These are phyloP conservation scores for Theobroma grandiflorum DNA, from an alignment of 441 rosid genomes.

Conservation along the genomic window DNA sequence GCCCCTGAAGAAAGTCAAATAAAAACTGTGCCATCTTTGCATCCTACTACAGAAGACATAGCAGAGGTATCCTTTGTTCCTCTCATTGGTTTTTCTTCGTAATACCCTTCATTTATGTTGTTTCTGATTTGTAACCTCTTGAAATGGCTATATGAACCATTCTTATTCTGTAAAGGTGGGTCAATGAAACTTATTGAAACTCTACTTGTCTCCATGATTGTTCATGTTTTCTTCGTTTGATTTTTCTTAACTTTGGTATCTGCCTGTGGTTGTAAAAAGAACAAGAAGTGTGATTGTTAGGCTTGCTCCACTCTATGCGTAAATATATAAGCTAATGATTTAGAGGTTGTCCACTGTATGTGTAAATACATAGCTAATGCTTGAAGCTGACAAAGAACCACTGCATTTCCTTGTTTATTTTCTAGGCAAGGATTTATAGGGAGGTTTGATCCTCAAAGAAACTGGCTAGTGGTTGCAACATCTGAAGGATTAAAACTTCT, in stretches of 20 bases:
- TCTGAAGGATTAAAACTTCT: conserved; percentile 7
- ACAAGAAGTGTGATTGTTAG: not conserved
- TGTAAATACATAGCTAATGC: conserved; percentile 23
- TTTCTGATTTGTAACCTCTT: conserved; percentile 11
- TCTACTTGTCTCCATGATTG: not conserved
- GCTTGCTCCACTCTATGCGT: conserved; percentile 6
- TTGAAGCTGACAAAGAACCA: conserved; percentile 10
- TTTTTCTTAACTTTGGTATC: not conserved
- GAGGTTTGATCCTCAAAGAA: not conserved
- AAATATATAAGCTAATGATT: not conserved
- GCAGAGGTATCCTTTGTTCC: conserved; percentile 2
- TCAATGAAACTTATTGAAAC: conserved; percentile 14
- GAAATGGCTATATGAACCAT: conserved; percentile 15
- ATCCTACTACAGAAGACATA: conserved; percentile 30
- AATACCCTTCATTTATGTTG: conserved; percentile 8
- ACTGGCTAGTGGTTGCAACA: not conserved
- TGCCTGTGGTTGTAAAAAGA: not conserved
- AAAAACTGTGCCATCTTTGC: conserved; percentile 33
- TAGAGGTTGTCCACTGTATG: not conserved
- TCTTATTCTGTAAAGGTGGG: conserved; percentile 13
- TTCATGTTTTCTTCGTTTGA: conserved; percentile 5
- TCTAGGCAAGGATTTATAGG: conserved; percentile 18
- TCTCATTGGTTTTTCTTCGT: not conserved
- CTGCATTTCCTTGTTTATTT: conserved; percentile 13
- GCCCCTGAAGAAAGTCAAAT: conserved; percentile 11